Conservation (phyloP, 1,284 basidiomycete species). For the Trichosporon ovoides region DNA sequence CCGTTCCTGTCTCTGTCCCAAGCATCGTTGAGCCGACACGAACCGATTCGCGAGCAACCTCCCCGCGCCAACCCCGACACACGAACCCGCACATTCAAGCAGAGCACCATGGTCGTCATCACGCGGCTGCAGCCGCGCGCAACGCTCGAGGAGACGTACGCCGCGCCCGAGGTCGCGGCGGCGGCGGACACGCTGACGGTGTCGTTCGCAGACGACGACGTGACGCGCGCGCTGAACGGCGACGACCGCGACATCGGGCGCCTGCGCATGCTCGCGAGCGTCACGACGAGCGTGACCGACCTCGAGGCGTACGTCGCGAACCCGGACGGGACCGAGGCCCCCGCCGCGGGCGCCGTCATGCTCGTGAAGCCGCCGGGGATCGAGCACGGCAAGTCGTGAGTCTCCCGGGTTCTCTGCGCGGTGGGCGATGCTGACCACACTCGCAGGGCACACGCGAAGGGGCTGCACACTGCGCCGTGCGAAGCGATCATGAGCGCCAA, state of each 20-base stretch:
- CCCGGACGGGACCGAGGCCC: neutral
- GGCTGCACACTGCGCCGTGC: conserved; percentile 7
- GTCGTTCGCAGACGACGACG: conserved; percentile 6
- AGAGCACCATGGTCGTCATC: neutral
- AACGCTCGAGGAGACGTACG: neutral
- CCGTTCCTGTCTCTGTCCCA: too few species aligned
- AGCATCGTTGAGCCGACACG: too few species aligned
- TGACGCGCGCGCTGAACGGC: conserved; percentile 8
- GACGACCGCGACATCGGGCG: neutral
- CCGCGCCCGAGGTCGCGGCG: conserved; percentile 1
- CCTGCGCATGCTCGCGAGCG: neutral
- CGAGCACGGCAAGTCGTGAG: conserved; percentile 19
- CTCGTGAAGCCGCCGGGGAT: conserved; percentile 16
- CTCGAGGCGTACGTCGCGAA: conserved; percentile 12
- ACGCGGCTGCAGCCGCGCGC: neutral
- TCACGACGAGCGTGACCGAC: conserved; percentile 10
- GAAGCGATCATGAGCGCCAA: neutral
- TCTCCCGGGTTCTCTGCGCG: neutral
- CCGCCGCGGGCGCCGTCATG: conserved; percentile 9
- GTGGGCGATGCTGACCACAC: conserved; percentile 4
- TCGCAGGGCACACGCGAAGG: conserved; percentile 6
- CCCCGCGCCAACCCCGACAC: neutral
- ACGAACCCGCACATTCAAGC: neutral
- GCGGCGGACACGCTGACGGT: neutral
- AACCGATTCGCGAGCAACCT: too few species aligned